A percentile compares a stretch with the other conserved stretches of the same genome.
Conservation (phyloP, 371 early-diverging fungal genomes). For the Gilbertella persicaria region DNA sequence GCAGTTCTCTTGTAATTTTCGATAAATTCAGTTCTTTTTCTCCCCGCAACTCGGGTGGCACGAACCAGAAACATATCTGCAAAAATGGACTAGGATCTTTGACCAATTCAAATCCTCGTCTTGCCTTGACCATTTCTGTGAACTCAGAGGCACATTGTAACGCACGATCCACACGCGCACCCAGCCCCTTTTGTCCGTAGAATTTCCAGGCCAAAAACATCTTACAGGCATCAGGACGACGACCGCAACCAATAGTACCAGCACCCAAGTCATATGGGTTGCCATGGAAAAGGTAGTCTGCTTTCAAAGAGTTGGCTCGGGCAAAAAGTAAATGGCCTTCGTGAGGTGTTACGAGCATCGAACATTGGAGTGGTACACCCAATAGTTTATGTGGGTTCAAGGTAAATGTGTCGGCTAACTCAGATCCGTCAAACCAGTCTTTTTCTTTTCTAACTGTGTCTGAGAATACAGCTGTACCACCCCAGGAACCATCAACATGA, state of each 20-base stretch:
- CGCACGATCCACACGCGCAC: slow-evolving; percentile 53
- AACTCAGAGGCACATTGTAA: slow-evolving; percentile 44
- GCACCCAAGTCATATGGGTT: slow-evolving; percentile 77
- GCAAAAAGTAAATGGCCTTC: slow-evolving; percentile 49
- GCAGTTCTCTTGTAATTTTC: slow-evolving; percentile 55
- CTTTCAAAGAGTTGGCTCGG: slow-evolving; percentile 62
- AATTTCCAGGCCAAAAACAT: slow-evolving; percentile 84
- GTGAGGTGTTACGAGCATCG: slow-evolving; percentile 69
- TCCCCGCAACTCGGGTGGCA: slow-evolving; percentile 37
- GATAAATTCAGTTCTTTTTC: slow-evolving; percentile 39
- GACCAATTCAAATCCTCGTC: slow-evolving; percentile 36
- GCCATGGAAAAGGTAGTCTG: slow-evolving; percentile 80
- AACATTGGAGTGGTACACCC: slow-evolving; percentile 85
- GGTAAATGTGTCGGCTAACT: slow-evolving; percentile 72
- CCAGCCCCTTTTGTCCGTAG: slow-evolving; percentile 63
- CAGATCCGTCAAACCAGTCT: slow-evolving; percentile 56
- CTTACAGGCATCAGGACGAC: slow-evolving; percentile 83
- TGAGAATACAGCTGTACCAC: slow-evolving; percentile 75
- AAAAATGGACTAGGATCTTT: slow-evolving; percentile 49
- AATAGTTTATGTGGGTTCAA: slow-evolving; percentile 89
- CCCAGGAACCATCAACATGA: slow-evolving; percentile 88
- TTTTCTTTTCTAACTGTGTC: slow-evolving; percentile 32
- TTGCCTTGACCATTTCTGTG: slow-evolving; percentile 29
- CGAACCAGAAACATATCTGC: slow-evolving; percentile 74
- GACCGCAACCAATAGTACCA: slow-evolving; percentile 85